Evolutionary conservation across 192 early-diverging fungal species (phyloP), one percentile per base, ranked within the genome.

Genomic region (Coemansia sp.): DNA sequence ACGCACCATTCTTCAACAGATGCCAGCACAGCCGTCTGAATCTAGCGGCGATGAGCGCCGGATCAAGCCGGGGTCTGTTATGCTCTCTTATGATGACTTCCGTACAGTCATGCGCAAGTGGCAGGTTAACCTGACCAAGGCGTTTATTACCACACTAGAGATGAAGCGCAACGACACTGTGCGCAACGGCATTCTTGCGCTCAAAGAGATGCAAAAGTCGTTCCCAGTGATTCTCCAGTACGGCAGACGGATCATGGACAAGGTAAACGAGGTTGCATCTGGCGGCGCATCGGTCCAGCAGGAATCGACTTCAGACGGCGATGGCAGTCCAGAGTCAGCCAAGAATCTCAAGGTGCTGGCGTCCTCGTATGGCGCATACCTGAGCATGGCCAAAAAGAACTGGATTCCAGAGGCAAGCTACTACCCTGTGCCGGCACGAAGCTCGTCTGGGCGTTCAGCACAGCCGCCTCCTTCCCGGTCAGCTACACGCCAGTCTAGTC

Each of bases 341-440:
- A 76, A 69, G 39, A 70, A 66, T 39, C 56, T 76, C 30, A 76
- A 70, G 60, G 73, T 70, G 40, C 51, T 76, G 55, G 73, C 73
- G 5, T 60, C 59, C 5, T 70, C 73, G 18, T 76, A 76, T 20
- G 46, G 67, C 15, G 58, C 67, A 0, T 61, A 62, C 10, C 39
- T 76, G 30, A 31, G 38, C 3, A 61, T 53, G 60, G 73, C 66
- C 0, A 76, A 70, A 40, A 69, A 57, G 56, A 47, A 5, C 28
- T 70, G 66, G 73, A 62, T 76, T 32, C 17, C 63, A n/a, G 73
- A 76, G 38, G 44, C 62, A 5, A 53, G 56, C 34, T 76, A 76
- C 34, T 76, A 60, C 34, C 54, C 63, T 8, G 50, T 43, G n/a
- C 53, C 50, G 5, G 36, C 40, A 6, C 58, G 21, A 39, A 32